Percentiles rank a stretch among this genome's conserved stretches.
Evolutionary conservation across 805 yeast genomes (phyloP).

Genomic region (Cyberlindnera galapagoensis): DNA sequence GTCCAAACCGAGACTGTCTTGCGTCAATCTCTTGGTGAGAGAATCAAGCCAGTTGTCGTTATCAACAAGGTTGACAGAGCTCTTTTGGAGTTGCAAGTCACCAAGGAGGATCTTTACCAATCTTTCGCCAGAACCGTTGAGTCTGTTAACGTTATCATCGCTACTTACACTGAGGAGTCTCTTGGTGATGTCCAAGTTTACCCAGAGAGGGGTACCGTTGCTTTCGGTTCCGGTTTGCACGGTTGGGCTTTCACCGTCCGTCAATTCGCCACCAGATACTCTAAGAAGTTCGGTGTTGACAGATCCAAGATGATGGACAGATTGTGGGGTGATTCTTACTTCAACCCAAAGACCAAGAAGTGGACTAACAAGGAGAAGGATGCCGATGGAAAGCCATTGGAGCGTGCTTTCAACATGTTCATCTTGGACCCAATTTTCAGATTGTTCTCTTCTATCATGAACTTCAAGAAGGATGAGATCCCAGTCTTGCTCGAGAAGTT

Average conservation of each 20-base stretch:
- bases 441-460: slow-evolving; percentile 94
- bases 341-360: slow-evolving; percentile 99
- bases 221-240: slow-evolving; percentile 99
- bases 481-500: slow-evolving; percentile 88
- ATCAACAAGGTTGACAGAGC: slow-evolving; percentile 99
- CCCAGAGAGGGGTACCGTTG: slow-evolving; percentile 99
- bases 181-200: slow-evolving; percentile 96
- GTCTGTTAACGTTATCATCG: slow-evolving; percentile 96
- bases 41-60: slow-evolving; percentile 97
- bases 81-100: slow-evolving; percentile 94
- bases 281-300: slow-evolving; percentile 99
- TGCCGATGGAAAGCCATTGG: slow-evolving; percentile 91
- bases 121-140: slow-evolving; percentile 98
- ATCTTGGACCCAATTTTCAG: slow-evolving; percentile 98
- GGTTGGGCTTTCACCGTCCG: slow-evolving; percentile 99
- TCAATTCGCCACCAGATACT: slow-evolving; percentile 96
- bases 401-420: slow-evolving; percentile 99
- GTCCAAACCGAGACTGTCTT: slow-evolving; percentile 99
- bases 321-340: slow-evolving; percentile 99
- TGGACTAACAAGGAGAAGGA: slow-evolving; percentile 96
- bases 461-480: slow-evolving; percentile 97
- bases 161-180: slow-evolving; percentile 86
- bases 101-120: slow-evolving; percentile 98
- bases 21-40: slow-evolving; percentile 98
- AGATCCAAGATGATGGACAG: slow-evolving; percentile 96